Conservation (phyloP, 139 green algal genomes). For the Prasinococcaceae sp. region DNA sequence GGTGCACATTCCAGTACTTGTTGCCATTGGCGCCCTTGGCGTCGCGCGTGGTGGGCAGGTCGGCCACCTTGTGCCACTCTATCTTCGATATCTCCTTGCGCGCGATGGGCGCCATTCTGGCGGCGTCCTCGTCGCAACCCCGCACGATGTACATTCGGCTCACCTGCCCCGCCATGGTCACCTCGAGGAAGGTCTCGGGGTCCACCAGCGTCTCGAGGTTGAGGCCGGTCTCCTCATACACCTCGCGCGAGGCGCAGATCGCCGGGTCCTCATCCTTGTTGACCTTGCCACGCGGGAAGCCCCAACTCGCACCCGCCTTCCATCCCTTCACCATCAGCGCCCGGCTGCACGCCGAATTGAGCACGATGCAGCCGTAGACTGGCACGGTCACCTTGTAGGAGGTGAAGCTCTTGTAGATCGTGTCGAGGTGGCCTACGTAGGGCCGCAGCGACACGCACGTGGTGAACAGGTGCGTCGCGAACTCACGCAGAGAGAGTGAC, state of each 20-base stretch:
- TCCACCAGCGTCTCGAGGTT: constrained; percentile 18
- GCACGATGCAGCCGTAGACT: constrained; percentile 67
- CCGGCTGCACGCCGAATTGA: constrained; percentile 37
- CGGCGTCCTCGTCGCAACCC: constrained; percentile 16
- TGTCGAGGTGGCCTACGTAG: constrained; percentile 36
- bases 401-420: constrained; percentile 67
- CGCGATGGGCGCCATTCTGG: constrained; percentile 14
- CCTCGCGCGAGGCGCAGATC: constrained; percentile 72
- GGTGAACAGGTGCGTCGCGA: constrained; percentile 24
- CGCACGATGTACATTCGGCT: constrained; percentile 24
- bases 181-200: constrained; percentile 16
- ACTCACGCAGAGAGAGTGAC: constrained; percentile 47
- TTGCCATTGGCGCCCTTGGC: constrained; percentile 1
- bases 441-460: constrained; percentile 30
- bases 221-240: constrained; percentile 32
- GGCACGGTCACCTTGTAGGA: constrained; percentile 67
- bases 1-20: constrained; percentile 20
- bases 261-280: constrained; percentile 62
- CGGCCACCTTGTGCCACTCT: constrained; percentile 15
- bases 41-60: constrained; percentile 7
- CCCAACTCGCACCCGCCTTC: constrained; percentile 56
- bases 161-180: constrained; percentile 14
- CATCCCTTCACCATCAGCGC: constrained; percentile 72
- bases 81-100: constrained; percentile 29
- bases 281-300: constrained; percentile 85